A percentile compares a stretch with the other conserved stretches of the same genome.
Evolutionary conservation across 768 basidiomycete species (phyloP).

Genomic region (Agaricus sinodeliciosus): DNA sequence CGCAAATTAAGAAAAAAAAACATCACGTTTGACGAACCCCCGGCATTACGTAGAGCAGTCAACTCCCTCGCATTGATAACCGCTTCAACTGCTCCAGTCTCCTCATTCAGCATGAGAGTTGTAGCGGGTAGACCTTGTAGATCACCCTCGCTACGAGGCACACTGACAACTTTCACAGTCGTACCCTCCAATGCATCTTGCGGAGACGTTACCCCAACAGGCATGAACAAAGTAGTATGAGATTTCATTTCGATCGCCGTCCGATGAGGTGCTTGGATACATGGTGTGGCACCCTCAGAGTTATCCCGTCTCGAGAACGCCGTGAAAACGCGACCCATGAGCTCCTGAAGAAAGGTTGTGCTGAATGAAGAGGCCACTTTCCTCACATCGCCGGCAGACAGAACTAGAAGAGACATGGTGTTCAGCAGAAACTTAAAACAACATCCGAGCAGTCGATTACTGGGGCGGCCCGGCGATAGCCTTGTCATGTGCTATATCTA

Average conservation of each 20-base stretch:
- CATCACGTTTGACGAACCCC: constrained; percentile 38
- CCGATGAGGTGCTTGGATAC: constrained; percentile 49
- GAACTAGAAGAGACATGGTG: constrained; percentile 48
- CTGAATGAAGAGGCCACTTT: constrained; percentile 36
- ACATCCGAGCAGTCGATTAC: no score
- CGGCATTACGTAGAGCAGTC: constrained; percentile 79
- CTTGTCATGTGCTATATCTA: no score
- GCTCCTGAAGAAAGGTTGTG: constrained; percentile 38
- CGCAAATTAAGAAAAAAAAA: not conserved
- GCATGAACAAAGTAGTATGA: constrained; percentile 79
- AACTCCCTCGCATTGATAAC: constrained; percentile 72
- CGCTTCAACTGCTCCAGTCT: constrained; percentile 60
- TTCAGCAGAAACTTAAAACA: no score
- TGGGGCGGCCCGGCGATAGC: no score
- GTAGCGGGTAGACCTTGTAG: constrained; percentile 64
- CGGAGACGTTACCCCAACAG: constrained; percentile 38
- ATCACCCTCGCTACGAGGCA: constrained; percentile 43
- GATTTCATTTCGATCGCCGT: constrained; percentile 42
- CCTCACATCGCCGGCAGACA: constrained; percentile 56
- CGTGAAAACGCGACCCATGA: constrained; percentile 57
- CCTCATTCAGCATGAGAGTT: constrained; percentile 71
- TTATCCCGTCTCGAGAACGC: constrained; percentile 25
- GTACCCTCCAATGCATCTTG: constrained; percentile 33
- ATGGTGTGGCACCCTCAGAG: constrained; percentile 8
- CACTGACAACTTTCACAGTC: constrained; percentile 74